Percentiles rank a stretch among this genome's conserved stretches.
Conservation (phyloP, 2,329 filamentous ascomycete species). For the Phaeophleospora eucalypticola region DNA sequence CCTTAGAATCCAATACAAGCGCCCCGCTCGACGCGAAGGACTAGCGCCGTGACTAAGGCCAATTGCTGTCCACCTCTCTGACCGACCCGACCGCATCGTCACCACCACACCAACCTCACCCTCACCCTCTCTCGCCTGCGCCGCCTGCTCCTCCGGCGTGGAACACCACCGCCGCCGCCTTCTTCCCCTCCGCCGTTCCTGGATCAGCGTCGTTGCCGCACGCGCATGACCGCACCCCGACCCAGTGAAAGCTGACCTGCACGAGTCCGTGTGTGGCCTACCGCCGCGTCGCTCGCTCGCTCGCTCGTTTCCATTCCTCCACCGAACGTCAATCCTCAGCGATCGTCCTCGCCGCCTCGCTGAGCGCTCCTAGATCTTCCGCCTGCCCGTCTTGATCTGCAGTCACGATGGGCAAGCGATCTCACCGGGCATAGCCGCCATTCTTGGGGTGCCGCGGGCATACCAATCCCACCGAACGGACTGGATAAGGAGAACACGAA, state of each 20-base stretch:
- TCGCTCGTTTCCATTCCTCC: neutral
- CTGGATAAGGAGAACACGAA: constrained; percentile 5
- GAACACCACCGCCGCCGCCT: neutral
- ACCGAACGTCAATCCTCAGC: neutral
- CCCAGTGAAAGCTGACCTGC: neutral
- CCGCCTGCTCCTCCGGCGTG: too few species aligned
- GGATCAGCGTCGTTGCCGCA: too few species aligned
- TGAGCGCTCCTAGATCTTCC: neutral
- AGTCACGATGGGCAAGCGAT: constrained; percentile 13
- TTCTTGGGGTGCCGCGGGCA: constrained; percentile 7
- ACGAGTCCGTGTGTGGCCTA: neutral
- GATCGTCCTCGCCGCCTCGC: neutral
- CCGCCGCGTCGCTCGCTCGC: neutral
- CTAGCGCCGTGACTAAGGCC: too few species aligned
- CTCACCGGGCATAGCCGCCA: constrained; percentile 8
- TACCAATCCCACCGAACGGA: neutral
- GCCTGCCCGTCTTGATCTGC: constrained; percentile 10
- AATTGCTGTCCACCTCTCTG: too few species aligned
- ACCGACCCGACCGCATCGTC: too few species aligned
- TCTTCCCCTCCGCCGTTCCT: neutral
- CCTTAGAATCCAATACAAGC: too few species aligned
- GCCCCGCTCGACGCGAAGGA: neutral
- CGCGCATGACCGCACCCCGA: neutral
- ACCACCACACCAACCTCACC: neutral
- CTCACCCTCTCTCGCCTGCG: neutral